Evolutionary conservation across 805 yeast species (phyloP).

Genomic region (Nakazawaea ambrosiae): DNA sequence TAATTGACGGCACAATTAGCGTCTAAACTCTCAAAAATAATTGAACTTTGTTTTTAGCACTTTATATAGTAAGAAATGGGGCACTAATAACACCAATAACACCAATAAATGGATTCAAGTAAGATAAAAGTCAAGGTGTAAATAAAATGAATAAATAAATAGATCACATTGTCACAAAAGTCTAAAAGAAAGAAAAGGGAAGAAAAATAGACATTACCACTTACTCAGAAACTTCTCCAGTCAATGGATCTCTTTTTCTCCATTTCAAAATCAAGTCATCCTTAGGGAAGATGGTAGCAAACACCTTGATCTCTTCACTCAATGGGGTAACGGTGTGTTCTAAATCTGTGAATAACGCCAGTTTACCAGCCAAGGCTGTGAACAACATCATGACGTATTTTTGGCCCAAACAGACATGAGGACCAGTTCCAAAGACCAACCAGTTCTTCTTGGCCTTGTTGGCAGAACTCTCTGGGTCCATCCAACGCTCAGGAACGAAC

Average conservation of each 20-base stretch:
- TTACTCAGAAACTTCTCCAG: conserved; percentile 14
- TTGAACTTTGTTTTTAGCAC: too few species aligned
- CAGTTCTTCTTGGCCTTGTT: conserved; percentile 79
- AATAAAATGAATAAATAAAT: too few species aligned
- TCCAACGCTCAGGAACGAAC: conserved; percentile 96
- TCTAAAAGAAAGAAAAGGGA: too few species aligned
- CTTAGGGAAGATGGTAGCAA: conserved; percentile 96
- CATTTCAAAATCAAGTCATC: conserved; percentile 86
- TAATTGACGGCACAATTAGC: conserved; percentile 25
- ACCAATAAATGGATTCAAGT: too few species aligned
- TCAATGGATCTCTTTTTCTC: conserved; percentile 51
- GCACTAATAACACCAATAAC: too few species aligned
- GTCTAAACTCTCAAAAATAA: too few species aligned
- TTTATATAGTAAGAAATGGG: not conserved
- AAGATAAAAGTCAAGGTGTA: too few species aligned
- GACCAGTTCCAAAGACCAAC: conserved; percentile 96
- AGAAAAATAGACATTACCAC: too few species aligned
- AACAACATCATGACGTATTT: conserved; percentile 87
- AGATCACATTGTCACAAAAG: too few species aligned
- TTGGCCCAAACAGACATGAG: conserved; percentile 94
- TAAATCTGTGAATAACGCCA: conserved; percentile 73
- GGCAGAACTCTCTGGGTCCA: conserved; percentile 61
- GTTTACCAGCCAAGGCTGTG: conserved; percentile 87
- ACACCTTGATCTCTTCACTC: conserved; percentile 89
- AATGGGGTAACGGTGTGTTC: conserved; percentile 75